Base-by-base conservation (phyloP, 2,329 filamentous ascomycete species). In the Daldinia eschscholtzii region DNA sequence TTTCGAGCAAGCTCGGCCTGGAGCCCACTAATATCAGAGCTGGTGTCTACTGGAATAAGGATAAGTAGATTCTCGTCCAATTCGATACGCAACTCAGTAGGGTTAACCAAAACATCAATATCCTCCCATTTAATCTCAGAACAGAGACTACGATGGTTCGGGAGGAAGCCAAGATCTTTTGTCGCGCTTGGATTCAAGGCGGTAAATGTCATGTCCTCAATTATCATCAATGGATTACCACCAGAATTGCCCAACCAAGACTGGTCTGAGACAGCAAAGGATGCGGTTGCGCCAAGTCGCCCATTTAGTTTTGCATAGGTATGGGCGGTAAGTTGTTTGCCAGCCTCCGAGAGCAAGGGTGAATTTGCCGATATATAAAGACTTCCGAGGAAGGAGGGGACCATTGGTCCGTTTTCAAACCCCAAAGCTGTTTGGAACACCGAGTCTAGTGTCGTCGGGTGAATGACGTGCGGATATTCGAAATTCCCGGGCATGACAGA, bases 371-470 rank as follows among this genome's bases (percentile, higher is more conserved):
- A 82, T n/a, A 88, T 75, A 57, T 82, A 85, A 4, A 87, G 73
- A 39, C 80, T 83, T 4, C 80, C 76, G 46, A 86, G 80, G 18
- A 76, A 81, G 0, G 82, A 83, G 0, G 86, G 85, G 0, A 87
- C 81, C 84, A 87, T 87, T 2, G 84, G 80, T 9, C 78, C 76
- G 2, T 79, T 77, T 4, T 82, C 79, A 2, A 86, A 77, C 5
- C 81, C 80, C 57, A 88, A 83, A 0, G 85, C 79, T 0, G 82
- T 81, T 61, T 89, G 87, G 26, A 89, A 83, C 75, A 88, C 83
- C 2, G 84, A 78, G 70, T 89, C 87, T 12, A 89, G 78, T 0
- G 87, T 88, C 3, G 85, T 82, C 0, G 87, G 87, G 68, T 89
- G 87, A n/a, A 89, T 82, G 4, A 88, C 64, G 69, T 88, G 85